A percentile compares a stretch with the other conserved stretches of the same genome.
Conservation (phyloP, 768 basidiomycete species). For the Lactarius sanguifluus region DNA sequence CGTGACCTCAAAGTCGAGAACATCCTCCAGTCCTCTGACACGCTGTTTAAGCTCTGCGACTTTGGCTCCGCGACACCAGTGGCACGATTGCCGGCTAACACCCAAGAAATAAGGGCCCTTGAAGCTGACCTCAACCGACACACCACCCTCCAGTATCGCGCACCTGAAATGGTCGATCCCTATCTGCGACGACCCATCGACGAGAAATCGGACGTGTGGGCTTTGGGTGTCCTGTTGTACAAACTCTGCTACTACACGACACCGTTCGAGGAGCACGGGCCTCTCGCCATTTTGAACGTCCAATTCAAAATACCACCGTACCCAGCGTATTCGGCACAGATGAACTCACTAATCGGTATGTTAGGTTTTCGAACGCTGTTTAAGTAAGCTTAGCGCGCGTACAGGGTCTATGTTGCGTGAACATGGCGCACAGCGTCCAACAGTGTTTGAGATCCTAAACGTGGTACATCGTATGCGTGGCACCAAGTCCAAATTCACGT, state of each 20-base stretch:
- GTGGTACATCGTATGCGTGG: constrained; percentile 86
- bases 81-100: constrained; percentile 66
- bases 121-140: constrained; percentile 92
- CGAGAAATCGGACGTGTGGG: constrained; percentile 98
- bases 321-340: constrained; percentile 78
- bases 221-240: constrained; percentile 92
- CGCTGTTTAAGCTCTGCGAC: constrained; percentile 94
- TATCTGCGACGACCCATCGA: constrained; percentile 81
- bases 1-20: constrained; percentile 99
- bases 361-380: constrained; percentile 32
- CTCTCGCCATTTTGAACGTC: constrained; percentile 93
- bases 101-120: constrained; percentile 80
- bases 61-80: constrained; percentile 92
- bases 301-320: constrained; percentile 91
- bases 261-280: constrained; percentile 97
- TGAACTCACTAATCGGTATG: constrained; percentile 81
- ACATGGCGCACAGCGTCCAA: constrained; percentile 81
- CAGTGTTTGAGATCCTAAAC: constrained; percentile 81
- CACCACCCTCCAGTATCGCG: constrained; percentile 95
- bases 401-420: constrained; percentile 91
- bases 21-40: constrained; percentile 83
- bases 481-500: constrained; percentile 77
- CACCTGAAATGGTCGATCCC: constrained; percentile 98
- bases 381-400: constrained; percentile 6
- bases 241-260: constrained; percentile 99